Evolutionary conservation across 768 basidiomycete genomes (phyloP), one percentile per base, ranked within the genome.

Genomic region (Agaricus subrufescens): DNA sequence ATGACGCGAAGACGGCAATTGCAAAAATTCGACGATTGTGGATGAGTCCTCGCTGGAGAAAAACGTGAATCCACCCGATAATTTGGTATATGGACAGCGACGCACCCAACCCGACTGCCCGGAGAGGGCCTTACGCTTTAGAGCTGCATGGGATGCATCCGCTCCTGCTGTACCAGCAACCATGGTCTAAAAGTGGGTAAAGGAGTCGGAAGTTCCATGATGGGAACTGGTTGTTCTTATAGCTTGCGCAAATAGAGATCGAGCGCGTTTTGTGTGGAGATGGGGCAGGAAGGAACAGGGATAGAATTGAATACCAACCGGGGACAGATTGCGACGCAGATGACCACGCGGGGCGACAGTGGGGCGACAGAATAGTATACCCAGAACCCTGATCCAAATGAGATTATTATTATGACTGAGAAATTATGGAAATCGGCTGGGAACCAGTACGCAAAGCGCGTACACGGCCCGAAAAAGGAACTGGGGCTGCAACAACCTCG

Each of bases 1-100:
- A 74, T 12, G 87, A 89, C 2, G 89, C 89, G 63, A 91, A 92
- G 19, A 88, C 78, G 12, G 89, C 83, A 51, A 89, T 83, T 27
- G 78, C 73, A 56, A 90, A 84, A 27, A 87, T 73, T 61, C 74
- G 77, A 46, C 80, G 74, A 66, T 92, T 92, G 58, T 80, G 79
- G 3, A 88, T 72, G 37, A 89, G 73, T 7, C 86, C 87, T 54
- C 34, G 76, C 78, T 86, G 84, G 62, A 26, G 12, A 27, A 19
- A 19, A 58, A 59, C 34, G 44, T 34, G 31, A 56, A 46, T n/a
- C 14, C 40, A 5, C 34, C 23, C 44, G 48, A 27, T 15, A 11
- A 11, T 49, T 19, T 44, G 54, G 38, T 19, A 19, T 19, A n/a
- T 29, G 47, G 39, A 27, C 29, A n/a, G 23, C 4, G 34, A 50